Evolutionary conservation across 352 stramenopile species (phyloP), one percentile per base, ranked within the genome.

Genomic region (Pythium monospermum): DNA sequence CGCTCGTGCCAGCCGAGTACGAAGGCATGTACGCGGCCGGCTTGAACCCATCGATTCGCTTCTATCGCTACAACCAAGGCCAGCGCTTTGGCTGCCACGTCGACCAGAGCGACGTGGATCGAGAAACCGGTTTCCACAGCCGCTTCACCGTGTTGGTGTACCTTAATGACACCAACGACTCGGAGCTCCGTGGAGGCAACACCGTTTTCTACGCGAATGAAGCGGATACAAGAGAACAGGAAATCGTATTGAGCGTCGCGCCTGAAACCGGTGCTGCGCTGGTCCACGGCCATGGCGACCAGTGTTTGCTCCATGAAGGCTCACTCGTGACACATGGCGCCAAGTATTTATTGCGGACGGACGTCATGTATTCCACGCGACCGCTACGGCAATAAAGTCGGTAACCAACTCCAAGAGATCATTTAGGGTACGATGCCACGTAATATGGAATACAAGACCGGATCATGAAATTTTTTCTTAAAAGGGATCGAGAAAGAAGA

Each of bases 101-200:
- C n/a, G 81, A 92, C 58, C 76, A 90, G 65, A 92, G 81, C 64
- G 76, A 90, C 57, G 71, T 90, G 46, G 78, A 92, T 51, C 68
- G 71, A 4, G 53, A 77, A 44, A 92, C 81, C 28, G 67, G 74
- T 37, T 73, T 69, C 59, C 68, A 83, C 61, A 92, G 81, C 44
- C 77, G 74, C 64, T 90, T 89, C 60, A 92, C 81, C 8, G 71
- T 90, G 57, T 74, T 90, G 31, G 76, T 92, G 35, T 92, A 90
- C 57, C 68, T 92, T 10, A 92, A 90, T 32, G 81, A 92, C 68
- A 44, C 66, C 6, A 62, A 22, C 31, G 81, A 92, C 68, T 92
- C 81, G 48, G 76, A 84, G n/a, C 49, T 92, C 26, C 41, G 64
- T 4, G 81, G 78, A 23, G 81, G 78, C 15, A 60, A 61, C 41